Conservation (phyloP, 1,139 yeast species). For the Geotrichum candidum region DNA sequence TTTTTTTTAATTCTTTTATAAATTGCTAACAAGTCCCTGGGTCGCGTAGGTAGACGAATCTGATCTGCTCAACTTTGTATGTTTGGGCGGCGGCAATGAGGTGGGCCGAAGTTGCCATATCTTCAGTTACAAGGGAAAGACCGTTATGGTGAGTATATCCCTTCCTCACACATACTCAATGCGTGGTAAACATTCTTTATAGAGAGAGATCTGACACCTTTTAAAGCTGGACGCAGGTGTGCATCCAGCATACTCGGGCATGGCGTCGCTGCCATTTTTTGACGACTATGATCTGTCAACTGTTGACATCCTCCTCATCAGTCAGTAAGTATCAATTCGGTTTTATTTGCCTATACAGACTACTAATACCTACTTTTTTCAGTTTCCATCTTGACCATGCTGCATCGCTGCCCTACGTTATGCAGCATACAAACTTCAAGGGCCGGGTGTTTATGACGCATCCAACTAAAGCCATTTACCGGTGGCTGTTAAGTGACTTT, state of each 20-base stretch:
- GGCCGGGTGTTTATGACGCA: constrained; percentile 99
- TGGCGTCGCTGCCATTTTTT: constrained; percentile 86
- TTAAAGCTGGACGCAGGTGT: constrained; percentile 80
- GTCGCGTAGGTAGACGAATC: constrained; percentile 19
- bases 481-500: constrained; percentile 92
- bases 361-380: constrained; percentile 5
- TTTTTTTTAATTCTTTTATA: not conserved
- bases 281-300: constrained; percentile 89
- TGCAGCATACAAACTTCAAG: constrained; percentile 91
- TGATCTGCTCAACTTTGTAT: constrained; percentile 60
- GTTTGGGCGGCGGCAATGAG: constrained; percentile 99
- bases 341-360: not conserved
- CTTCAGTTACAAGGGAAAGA: constrained; percentile 85
- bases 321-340: constrained; percentile 44
- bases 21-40: not conserved
- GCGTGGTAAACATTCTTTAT: not conserved
- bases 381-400: constrained; percentile 92
- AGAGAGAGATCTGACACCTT: not conserved
- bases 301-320: constrained; percentile 77
- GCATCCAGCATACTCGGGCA: constrained; percentile 90
- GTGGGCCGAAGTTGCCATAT: constrained; percentile 97
- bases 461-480: constrained; percentile 94
- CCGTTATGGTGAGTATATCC: constrained; percentile 56
- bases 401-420: constrained; percentile 93
- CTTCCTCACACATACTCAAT: not conserved